phyloP scores from a whole-genome alignment of 306 rosid species.

The Dalbergia cochinchinensis region DNA sequence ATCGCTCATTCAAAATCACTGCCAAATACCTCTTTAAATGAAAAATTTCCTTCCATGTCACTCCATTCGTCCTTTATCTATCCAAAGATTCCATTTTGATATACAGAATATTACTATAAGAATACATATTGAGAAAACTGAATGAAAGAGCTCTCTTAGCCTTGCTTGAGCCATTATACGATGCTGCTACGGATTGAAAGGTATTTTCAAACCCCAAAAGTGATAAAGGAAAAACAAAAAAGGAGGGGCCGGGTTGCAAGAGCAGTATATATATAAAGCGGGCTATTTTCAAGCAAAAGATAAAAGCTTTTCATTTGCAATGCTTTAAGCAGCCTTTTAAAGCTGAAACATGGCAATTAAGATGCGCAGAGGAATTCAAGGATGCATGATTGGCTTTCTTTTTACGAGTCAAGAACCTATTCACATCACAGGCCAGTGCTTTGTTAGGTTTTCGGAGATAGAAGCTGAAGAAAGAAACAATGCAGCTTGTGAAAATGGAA shows the following conservation, averaged over 20 bases:
- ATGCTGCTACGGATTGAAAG: conserved; percentile 36
- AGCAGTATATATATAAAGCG: neutral
- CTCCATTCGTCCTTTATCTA: too few species aligned
- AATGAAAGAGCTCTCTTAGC: conserved; percentile 24
- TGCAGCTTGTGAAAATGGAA: conserved; percentile 13
- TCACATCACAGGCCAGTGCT: neutral
- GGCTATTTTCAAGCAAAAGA: neutral
- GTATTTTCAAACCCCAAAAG: conserved; percentile 39
- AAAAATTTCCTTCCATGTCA: too few species aligned
- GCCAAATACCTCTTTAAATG: too few species aligned
- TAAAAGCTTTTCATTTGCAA: neutral
- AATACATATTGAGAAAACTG: conserved; percentile 14
- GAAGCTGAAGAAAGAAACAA: conserved; percentile 29
- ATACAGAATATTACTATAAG: too few species aligned
- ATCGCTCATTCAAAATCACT: too few species aligned
- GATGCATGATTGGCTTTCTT: conserved; percentile 36
- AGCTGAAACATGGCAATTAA: conserved; percentile 28
- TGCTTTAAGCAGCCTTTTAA: conserved; percentile 29
- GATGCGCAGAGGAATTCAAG: conserved; percentile 13
- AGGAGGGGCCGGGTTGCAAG: neutral
- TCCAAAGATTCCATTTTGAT: too few species aligned
- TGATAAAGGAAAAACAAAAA: conserved; percentile 5
- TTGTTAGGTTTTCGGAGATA: neutral
- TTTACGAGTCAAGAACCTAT: neutral
- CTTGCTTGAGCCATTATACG: neutral